Base-by-base conservation (phyloP, 768 basidiomycete species). In the Boletus bicolor region DNA sequence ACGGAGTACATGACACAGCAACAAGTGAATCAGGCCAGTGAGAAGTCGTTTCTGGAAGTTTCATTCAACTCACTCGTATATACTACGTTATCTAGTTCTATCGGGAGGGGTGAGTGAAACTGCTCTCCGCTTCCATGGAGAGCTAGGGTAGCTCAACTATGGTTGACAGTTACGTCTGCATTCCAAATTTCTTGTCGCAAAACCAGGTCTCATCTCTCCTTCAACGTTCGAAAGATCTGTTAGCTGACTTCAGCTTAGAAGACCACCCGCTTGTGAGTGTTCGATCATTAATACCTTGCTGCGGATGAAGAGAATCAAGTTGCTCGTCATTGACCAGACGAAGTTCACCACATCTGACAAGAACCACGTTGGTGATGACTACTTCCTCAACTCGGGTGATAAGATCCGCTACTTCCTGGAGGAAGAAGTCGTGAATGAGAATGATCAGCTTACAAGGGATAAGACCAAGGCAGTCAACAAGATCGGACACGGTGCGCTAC, bases 371-470 rank as follows among this genome's bases (percentile, higher is more conserved):
- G 94, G 94, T 1, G 94, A 98, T 66, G 85, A 92, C 34, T 98
- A 98, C 71, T 99, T 99, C 66, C 76, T 99, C 45, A 81, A 76
- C 32, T 94, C 92, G 1, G 92, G 93, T 2, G 93, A 98, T 72
- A 97, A 97, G 78, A 91, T 98, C 76, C 85, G 90, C 7, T 98
- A 86, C 72, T 98, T 99, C 72, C 77, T 99, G 43, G 97, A 98
- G 68, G 87, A 91, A 62, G 92, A 88, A 48, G 93, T 95, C 0
- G 76, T 97, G 7, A 81, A 85, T 57, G 62, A 73, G 26, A 69
- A 82, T 34, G 89, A 92, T 3, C 85, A 84, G 62, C 79, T 99
- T 69, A 80, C 79, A 1, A 76, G 83, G 54, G 81, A 83, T 53
- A 91, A 91, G 69, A 76, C 84, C 44, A 83, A 81, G 64, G 84